phyloP scores from a whole-genome alignment of 2,329 filamentous ascomycete species.

The Aspergillus melleus region DNA sequence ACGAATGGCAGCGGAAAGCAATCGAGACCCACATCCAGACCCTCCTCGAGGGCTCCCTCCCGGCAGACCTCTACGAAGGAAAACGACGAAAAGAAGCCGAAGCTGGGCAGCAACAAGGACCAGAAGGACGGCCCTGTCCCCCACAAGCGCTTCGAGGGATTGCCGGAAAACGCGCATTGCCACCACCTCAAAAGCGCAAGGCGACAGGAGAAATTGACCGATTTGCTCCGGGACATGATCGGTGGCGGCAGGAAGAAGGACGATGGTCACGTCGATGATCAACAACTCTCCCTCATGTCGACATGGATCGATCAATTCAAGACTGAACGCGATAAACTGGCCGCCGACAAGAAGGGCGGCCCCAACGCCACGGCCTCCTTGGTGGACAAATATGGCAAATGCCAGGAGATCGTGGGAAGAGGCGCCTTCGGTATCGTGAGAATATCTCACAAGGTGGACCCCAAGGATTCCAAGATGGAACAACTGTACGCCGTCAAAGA shows the following conservation, averaged over 20 bases:
- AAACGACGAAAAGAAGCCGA: slow-evolving; percentile 29
- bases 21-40: slow-evolving; percentile 27
- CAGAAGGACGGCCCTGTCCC: slow-evolving; percentile 33
- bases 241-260: slow-evolving; percentile 77
- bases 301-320: slow-evolving; percentile 94
- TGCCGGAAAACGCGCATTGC: slow-evolving; percentile 71
- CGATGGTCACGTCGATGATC: slow-evolving; percentile 54
- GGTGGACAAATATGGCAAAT: slow-evolving; percentile 97
- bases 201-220: slow-evolving; percentile 89
- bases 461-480: slow-evolving; percentile 72
- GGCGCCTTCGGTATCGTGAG: slow-evolving; percentile 97
- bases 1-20: slow-evolving; percentile 34
- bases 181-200: slow-evolving; percentile 87
- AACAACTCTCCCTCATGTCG: slow-evolving; percentile 88
- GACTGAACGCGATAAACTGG: slow-evolving; percentile 75
- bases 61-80: slow-evolving; percentile 37
- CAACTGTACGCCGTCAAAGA: slow-evolving; percentile 98
- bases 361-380: slow-evolving; percentile 74
- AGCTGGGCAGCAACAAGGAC: slow-evolving; percentile 30
- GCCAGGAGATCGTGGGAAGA: slow-evolving; percentile 92
- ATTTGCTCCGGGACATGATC: slow-evolving; percentile 84
- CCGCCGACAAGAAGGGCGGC: slow-evolving; percentile 73
- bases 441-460: slow-evolving; percentile 93
- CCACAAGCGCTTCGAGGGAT: slow-evolving; percentile 57
- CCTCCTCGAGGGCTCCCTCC: slow-evolving; percentile 33